phyloP scores from a whole-genome alignment of 1,139 yeast genomes.

The Hyphopichia khmerensis region DNA sequence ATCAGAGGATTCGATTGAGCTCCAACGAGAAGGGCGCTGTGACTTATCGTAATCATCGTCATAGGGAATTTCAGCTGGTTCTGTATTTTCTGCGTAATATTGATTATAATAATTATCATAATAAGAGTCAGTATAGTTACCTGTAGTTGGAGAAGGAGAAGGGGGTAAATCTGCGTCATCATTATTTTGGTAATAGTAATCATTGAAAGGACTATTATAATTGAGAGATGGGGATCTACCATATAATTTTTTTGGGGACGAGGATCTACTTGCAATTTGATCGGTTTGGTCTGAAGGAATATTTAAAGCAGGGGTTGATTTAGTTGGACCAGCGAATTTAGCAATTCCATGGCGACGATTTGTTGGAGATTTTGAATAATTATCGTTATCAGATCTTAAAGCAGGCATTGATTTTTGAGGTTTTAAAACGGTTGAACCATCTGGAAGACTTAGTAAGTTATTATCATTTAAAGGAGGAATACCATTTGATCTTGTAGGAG shows the following conservation, averaged over 20 bases:
- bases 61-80: conserved; percentile 5
- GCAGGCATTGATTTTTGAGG: conserved; percentile 4
- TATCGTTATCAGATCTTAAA: background rate
- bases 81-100: conserved; percentile 1
- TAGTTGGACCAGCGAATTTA: background rate
- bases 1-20: conserved; percentile 12
- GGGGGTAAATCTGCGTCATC: conserved; percentile 1
- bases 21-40: conserved; percentile 14
- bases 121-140: background rate
- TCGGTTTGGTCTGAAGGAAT: conserved; percentile 1
- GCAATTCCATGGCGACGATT: conserved; percentile 3
- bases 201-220: conserved; percentile 5
- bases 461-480: conserved; percentile 14
- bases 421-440: conserved; percentile 1
- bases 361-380: background rate
- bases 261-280: conserved; percentile 21
- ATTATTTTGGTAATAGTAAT: background rate
- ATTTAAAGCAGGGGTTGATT: conserved; percentile 3
- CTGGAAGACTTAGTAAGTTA: conserved; percentile 3
- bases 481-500: conserved; percentile 14
- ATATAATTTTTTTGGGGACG: conserved; percentile 28
- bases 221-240: conserved; percentile 16
- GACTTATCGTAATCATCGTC: conserved; percentile 10
- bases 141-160: background rate
- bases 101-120: background rate